Conservation (phyloP, 2,329 filamentous ascomycete species). For the Xylariaceae sp. region DNA sequence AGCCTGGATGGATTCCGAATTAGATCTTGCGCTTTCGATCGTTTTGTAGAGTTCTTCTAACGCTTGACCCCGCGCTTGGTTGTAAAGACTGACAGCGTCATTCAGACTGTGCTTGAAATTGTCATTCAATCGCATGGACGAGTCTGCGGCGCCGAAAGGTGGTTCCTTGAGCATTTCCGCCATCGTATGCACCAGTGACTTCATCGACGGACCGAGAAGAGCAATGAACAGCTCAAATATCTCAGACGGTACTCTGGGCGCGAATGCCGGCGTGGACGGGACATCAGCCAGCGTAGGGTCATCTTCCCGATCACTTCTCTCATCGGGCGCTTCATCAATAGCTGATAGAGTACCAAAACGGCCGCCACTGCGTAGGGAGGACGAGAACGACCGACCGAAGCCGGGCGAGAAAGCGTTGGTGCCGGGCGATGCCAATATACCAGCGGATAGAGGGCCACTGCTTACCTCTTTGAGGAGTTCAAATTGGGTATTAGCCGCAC, state of each 20-base stretch:
- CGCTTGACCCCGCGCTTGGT: conserved; percentile 68
- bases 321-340: conserved; percentile 60
- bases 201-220: conserved; percentile 89
- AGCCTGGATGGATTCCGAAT: conserved; percentile 73
- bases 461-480: conserved; percentile 67
- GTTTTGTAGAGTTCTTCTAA: conserved; percentile 75
- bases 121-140: conserved; percentile 69
- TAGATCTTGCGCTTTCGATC: conserved; percentile 66
- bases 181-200: conserved; percentile 87
- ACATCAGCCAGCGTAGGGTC: conserved; percentile 15
- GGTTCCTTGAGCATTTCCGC: conserved; percentile 84
- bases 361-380: conserved; percentile 34
- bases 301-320: conserved; percentile 48
- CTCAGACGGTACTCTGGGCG: conserved; percentile 62
- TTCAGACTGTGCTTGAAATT: conserved; percentile 76
- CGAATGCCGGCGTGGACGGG: conserved; percentile 26
- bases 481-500: conserved; percentile 87
- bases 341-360: conserved; percentile 49
- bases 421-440: conserved; percentile 29
- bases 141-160: conserved; percentile 69
- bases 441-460: conserved; percentile 25
- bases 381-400: conserved; percentile 20
- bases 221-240: conserved; percentile 90
- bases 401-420: conserved; percentile 30
- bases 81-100: conserved; percentile 78